A percentile compares a stretch with the other conserved stretches of the same genome.
phyloP scores from a whole-genome alignment of 1,284 basidiomycete genomes.

The Entoloma clypeatum region DNA sequence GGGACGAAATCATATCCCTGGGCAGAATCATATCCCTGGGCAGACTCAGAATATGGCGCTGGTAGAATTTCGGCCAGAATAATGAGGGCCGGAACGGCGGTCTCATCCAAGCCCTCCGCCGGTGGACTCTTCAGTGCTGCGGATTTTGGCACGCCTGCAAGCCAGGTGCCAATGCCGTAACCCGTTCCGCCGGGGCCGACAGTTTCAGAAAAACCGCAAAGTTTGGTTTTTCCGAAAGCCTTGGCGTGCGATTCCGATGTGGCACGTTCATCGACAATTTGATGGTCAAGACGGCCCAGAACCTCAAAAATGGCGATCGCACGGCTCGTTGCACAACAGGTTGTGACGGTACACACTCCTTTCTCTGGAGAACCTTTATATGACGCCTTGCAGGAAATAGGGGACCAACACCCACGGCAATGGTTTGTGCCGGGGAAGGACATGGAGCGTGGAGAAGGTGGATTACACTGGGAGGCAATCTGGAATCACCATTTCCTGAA shows the following conservation, averaged over 20 bases:
- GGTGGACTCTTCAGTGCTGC: too few relatives aligned
- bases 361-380: slow-evolving; percentile 40
- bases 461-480: slow-evolving; percentile 31
- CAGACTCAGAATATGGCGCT: slow-evolving; percentile 39
- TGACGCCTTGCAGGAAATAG: slow-evolving; percentile 32
- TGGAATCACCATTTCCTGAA: slow-evolving; percentile 29
- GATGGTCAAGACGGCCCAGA: slow-evolving; percentile 44
- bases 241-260: slow-evolving; percentile 36
- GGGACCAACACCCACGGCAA: slow-evolving; percentile 46
- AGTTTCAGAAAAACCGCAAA: slow-evolving; percentile 17
- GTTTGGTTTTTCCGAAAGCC: slow-evolving; percentile 25
- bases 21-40: slow-evolving; percentile 43
- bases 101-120: slow-evolving; percentile 34
- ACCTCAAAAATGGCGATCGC: slow-evolving; percentile 49
- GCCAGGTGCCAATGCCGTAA: slow-evolving; percentile 46
- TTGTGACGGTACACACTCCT: slow-evolving; percentile 31
- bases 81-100: slow-evolving; percentile 35
- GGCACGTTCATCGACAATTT: slow-evolving; percentile 39
- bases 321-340: slow-evolving; percentile 45
- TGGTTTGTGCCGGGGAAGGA: slow-evolving; percentile 37
- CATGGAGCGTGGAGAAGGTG: slow-evolving; percentile 42
- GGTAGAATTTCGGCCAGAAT: slow-evolving; percentile 43
- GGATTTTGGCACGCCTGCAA: too few relatives aligned
- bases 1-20: too few relatives aligned
- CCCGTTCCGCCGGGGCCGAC: slow-evolving; percentile 54